Conservation (phyloP, 2,329 filamentous ascomycete genomes). For the Aureobasidium sp. region DNA sequence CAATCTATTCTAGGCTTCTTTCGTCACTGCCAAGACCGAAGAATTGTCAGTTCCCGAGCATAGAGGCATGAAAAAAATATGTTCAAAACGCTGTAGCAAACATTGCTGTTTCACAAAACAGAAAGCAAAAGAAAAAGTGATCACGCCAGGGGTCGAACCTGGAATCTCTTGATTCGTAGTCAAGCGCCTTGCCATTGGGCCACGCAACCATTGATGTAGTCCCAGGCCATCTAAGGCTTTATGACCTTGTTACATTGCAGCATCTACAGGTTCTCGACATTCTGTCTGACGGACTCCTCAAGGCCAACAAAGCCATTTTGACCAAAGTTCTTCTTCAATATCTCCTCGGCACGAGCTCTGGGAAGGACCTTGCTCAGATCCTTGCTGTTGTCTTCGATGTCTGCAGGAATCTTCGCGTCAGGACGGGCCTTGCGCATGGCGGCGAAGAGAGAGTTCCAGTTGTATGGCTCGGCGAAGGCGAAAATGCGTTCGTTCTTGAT, state of each 20-base stretch:
- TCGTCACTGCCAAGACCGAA: background rate
- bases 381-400: constrained; percentile 23
- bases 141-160: constrained; percentile 18
- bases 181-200: constrained; percentile 54
- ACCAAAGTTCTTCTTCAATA: constrained; percentile 26
- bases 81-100: background rate
- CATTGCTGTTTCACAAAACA: too few species aligned
- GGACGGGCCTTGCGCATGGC: constrained; percentile 32
- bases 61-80: background rate
- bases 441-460: constrained; percentile 36
- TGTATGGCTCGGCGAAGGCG: constrained; percentile 40
- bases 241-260: background rate
- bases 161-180: constrained; percentile 38
- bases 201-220: constrained; percentile 27
- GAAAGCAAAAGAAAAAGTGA: constrained; percentile 1
- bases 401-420: constrained; percentile 29
- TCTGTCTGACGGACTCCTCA: constrained; percentile 23
- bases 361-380: constrained; percentile 14
- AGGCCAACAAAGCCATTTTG: constrained; percentile 25
- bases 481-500: constrained; percentile 46
- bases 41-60: background rate
- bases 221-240: background rate
- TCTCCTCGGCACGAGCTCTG: constrained; percentile 21
- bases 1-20: background rate
- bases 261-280: constrained; percentile 13